Conservation (phyloP, 306 rosid species). For the Spatholobus suberectus region DNA sequence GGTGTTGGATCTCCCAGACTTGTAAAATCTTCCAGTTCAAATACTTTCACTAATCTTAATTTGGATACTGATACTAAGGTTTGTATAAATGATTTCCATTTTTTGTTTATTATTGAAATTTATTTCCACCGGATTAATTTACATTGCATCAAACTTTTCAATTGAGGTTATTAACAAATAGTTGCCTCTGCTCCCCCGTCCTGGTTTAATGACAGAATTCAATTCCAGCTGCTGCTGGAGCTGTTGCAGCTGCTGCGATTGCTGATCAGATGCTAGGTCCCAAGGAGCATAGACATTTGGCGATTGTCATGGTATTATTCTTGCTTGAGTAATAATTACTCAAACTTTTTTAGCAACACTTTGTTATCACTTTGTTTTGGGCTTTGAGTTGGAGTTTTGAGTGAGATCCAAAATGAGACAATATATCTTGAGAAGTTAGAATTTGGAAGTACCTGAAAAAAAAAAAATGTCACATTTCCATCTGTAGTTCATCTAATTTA, state of each 20-base stretch:
- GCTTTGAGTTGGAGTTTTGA: conserved; percentile 23
- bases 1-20: conserved; percentile 93
- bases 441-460: conserved; percentile 11
- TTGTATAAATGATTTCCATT: conserved; percentile 35
- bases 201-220: conserved; percentile 67
- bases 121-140: conserved; percentile 22
- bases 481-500: conserved; percentile 28
- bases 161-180: conserved; percentile 32
- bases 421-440: conserved; percentile 28
- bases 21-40: conserved; percentile 69
- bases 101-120: conserved; percentile 18
- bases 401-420: conserved; percentile 19
- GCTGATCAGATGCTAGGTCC: conserved; percentile 99
- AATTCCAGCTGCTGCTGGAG: conserved; percentile 99
- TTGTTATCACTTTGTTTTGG: not conserved
- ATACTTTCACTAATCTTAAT: conserved; percentile 53
- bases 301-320: conserved; percentile 84
- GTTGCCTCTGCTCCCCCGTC: conserved; percentile 25
- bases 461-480: conserved; percentile 18
- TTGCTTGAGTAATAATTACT: conserved; percentile 13
- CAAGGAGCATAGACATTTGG: conserved; percentile 93
- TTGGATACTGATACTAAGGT: conserved; percentile 74
- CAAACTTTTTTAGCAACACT: conserved; percentile 13
- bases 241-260: conserved; percentile 96
- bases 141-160: conserved; percentile 1